A percentile compares a stretch with the other conserved stretches of the same genome.
These are phyloP conservation scores for Ploettnerulaceae sp. DNA, from an alignment of 2,329 filamentous ascomycete genomes.

Conservation along the genomic window DNA sequence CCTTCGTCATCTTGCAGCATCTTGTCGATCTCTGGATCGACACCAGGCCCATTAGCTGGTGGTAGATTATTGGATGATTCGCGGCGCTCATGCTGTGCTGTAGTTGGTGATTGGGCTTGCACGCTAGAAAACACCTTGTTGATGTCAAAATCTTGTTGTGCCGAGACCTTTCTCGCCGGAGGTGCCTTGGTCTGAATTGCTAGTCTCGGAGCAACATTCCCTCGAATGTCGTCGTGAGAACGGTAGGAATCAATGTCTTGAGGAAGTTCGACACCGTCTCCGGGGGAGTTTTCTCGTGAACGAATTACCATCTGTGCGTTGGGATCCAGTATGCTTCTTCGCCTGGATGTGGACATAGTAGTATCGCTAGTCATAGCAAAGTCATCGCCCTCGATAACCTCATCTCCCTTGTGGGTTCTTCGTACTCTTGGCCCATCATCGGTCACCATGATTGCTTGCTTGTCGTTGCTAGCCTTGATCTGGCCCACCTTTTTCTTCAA, in stretches of 20 bases:
- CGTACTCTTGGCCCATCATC: constrained; percentile 71
- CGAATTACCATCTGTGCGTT: constrained; percentile 33
- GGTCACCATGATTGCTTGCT: constrained; percentile 77
- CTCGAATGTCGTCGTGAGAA: constrained; percentile 28
- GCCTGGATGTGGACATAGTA: constrained; percentile 30
- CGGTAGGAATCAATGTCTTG: constrained; percentile 30
- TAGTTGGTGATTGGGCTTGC: constrained; percentile 57
- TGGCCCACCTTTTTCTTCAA: constrained; percentile 71
- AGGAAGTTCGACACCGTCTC: constrained; percentile 32
- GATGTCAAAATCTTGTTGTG: constrained; percentile 65
- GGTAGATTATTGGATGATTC: constrained; percentile 41
- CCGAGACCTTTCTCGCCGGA: constrained; percentile 26
- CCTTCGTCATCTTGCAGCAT: constrained; percentile 78
- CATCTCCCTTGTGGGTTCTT: constrained; percentile 92
- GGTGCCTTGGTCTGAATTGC: constrained; percentile 30
- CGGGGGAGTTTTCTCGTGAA: constrained; percentile 36
- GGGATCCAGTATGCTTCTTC: constrained; percentile 38
- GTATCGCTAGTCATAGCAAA: constrained; percentile 36
- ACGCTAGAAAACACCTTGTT: constrained; percentile 81
- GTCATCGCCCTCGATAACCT: constrained; percentile 74
- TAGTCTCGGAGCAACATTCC: constrained; percentile 25
- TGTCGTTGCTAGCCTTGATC: constrained; percentile 73
- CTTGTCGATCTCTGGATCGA: constrained; percentile 86
- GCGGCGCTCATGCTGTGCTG: constrained; percentile 41
- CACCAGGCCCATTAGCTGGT: constrained; percentile 52